Evolutionary conservation across 495 filamentous ascomycete species (phyloP).

Genomic region (Bacidia rubella): DNA sequence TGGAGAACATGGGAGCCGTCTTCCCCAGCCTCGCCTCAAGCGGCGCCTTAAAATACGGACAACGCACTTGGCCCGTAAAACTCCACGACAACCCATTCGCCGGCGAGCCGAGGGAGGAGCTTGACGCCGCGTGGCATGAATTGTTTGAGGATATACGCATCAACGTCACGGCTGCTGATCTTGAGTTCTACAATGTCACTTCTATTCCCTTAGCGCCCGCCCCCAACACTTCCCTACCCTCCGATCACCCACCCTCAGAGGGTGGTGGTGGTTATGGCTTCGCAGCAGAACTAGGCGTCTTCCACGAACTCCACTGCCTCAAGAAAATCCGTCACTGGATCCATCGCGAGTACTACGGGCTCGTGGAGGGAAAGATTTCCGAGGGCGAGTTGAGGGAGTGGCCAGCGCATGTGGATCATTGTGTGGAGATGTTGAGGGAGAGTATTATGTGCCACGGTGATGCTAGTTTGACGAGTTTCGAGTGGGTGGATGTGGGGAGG

Average conservation of each 20-base stretch:
- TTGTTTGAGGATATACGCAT: conserved; percentile 12
- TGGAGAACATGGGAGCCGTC: too few species aligned
- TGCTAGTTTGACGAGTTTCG: conserved; percentile 5
- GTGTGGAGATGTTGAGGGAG: conserved; percentile 13
- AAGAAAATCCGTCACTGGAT: conserved; percentile 14
- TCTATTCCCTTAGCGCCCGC: conserved; percentile 6
- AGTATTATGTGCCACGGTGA: conserved; percentile 10
- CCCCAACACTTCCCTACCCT: too few species aligned
- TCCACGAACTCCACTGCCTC: conserved; percentile 14
- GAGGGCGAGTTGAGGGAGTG: background rate
- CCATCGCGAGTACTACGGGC: conserved; percentile 5
- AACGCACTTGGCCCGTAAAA: background rate
- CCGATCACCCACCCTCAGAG: too few species aligned
- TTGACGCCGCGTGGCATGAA: conserved; percentile 12
- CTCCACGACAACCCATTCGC: conserved; percentile 4
- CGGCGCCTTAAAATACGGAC: background rate
- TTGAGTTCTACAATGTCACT: conserved; percentile 7
- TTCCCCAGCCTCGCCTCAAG: background rate
- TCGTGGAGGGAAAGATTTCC: background rate
- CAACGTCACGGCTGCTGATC: conserved; percentile 4
- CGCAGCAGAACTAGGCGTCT: conserved; percentile 8
- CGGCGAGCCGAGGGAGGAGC: background rate
- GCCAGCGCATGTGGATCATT: conserved; percentile 13
- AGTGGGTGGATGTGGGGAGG: background rate
- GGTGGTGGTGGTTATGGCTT: background rate